Base-by-base conservation (phyloP, 2,329 filamentous ascomycete genomes). In the Xylariaceae sp. region DNA sequence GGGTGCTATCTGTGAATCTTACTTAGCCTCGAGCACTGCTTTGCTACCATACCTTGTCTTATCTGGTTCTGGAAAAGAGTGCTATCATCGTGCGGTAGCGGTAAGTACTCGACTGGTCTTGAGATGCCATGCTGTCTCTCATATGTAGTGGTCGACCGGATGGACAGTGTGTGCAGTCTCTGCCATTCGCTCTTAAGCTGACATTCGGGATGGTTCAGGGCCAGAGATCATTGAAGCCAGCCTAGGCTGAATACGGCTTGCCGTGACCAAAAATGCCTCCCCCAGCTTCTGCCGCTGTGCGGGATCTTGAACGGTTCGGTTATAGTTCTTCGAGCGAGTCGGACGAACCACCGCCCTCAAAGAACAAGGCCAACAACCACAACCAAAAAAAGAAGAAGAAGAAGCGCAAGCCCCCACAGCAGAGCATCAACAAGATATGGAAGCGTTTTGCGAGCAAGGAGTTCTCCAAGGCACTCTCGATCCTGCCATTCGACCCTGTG, bases 361-460 rank as follows among this genome's bases (percentile, higher is more conserved):
- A 50, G 23, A 59, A 33, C 15, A 56, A 38, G 3, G 40, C 38
- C 31, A 59, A 43, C 31, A 46, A 16, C 29, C 49, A 4, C 31
- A 55, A 37, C 11, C 59, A 59, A 29, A 57, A 64, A 18, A 66
- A 75, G 47, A 72, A 75, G 50, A 75, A 74, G 54, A 70, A 68
- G 47, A 73, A 73, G 52, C 73, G 70, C 59, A 64, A 68, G 48
- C 65, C 71, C 3, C 79, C 80, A 1, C 80, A 84, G 52, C 68
- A 76, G 48, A 70, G 68, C 39, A 80, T 84, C 53, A 76, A 83
- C 52, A 69, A 70, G 37, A 76, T 80, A 40, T 84, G 80, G 80
- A 69, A 69, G 50, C 67, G 63, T 16, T 78, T 79, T 46, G 60
- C 64, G n/a, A 68, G 67, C 11, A 68, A 72, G 47, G 72, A 74